Percentiles rank a stretch among this genome's conserved stretches.
phyloP scores from a whole-genome alignment of 805 yeast genomes.

The Wickerhamiella vanderwaltii region DNA sequence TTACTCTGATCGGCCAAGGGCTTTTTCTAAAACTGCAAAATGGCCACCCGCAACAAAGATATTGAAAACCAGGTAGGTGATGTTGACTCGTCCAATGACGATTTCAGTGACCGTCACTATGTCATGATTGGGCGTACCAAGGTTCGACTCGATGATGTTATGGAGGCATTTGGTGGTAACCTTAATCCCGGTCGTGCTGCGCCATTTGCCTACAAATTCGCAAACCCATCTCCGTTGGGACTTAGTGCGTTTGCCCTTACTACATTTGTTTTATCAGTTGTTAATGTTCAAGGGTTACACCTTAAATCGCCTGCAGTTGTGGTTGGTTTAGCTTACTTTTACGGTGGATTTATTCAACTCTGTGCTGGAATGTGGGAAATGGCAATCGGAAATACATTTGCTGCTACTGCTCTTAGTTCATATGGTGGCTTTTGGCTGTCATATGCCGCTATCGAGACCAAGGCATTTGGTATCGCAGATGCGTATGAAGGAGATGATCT shows the following conservation, averaged over 20 bases:
- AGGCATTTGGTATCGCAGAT: slow-evolving; percentile 45
- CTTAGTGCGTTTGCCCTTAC: slow-evolving; percentile 50
- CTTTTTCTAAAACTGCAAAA: too few relatives aligned
- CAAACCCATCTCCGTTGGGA: slow-evolving; percentile 58
- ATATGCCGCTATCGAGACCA: slow-evolving; percentile 46
- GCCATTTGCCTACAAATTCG: slow-evolving; percentile 48
- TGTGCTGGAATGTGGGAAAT: slow-evolving; percentile 59
- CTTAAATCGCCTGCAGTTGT: slow-evolving; percentile 41
- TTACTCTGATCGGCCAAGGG: too few relatives aligned
- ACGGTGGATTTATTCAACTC: slow-evolving; percentile 51
- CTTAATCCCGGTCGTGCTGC: slow-evolving; percentile 55
- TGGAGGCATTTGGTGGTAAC: slow-evolving; percentile 56
- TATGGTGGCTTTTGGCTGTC: slow-evolving; percentile 65
- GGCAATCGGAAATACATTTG: slow-evolving; percentile 52
- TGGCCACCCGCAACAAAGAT: neutral
- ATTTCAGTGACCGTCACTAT: slow-evolving; percentile 40
- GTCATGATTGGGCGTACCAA: slow-evolving; percentile 61
- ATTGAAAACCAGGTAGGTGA: neutral
- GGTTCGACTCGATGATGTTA: slow-evolving; percentile 38
- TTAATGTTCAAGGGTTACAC: slow-evolving; percentile 44
- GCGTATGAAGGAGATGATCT: slow-evolving; percentile 37
- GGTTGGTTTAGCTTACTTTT: slow-evolving; percentile 46
- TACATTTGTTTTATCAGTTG: slow-evolving; percentile 46
- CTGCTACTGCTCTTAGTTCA: slow-evolving; percentile 49
- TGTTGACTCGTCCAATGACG: too few relatives aligned